Evolutionary conservation across 805 yeast species (phyloP), one percentile per base, ranked within the genome.

Genomic region (Yamadazyma ubonensis): DNA sequence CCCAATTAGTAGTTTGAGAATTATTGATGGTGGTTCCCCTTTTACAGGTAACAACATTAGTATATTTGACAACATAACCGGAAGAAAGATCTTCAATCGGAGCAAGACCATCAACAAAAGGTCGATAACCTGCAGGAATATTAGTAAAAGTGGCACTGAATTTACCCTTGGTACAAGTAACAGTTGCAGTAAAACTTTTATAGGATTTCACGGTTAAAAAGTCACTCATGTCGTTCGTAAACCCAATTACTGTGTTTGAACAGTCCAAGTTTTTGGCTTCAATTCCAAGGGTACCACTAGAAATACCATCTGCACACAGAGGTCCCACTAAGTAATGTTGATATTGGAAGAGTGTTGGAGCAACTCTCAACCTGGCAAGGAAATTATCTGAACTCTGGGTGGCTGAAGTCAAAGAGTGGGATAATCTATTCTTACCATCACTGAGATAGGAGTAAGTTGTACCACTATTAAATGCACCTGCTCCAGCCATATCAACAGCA

Each of bases 41-140:
- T 4, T 15, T 16, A 45, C 58, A 54, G 3, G 27, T 31, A 20
- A 37, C 49, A 7, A 23, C 33, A 41, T 51, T 46, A 9, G 41
- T 18, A 20, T 32, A 32, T 3, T 2, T 2, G 8, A 38, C 36
- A 17, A n/a, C n/a, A n/a, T n/a, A n/a, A n/a, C n/a, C n/a, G n/a
- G 43, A 34, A 17, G 12, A 12, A 6, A 9, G 25, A 2, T 19
- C 6, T 19, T 6, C 14, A 12, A 36, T 10, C 14, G 22, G 22
- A 25, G 36, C 17, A 8, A 38, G 26, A 32, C 36, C 44, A 33
- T 50, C 53, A 21, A 57, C 43, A 38, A 48, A 57, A 7, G 58
- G 57, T 14, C 60, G 42, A 39, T 46, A 55, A 2, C 65, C 66
- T 2, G 63, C 60, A 6, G 65, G 63, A 19, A 61, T 27, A 36